Evolutionary conservation across 73 alveolate genomes (phyloP).

Genomic region (Paramecium primaurelia): DNA sequence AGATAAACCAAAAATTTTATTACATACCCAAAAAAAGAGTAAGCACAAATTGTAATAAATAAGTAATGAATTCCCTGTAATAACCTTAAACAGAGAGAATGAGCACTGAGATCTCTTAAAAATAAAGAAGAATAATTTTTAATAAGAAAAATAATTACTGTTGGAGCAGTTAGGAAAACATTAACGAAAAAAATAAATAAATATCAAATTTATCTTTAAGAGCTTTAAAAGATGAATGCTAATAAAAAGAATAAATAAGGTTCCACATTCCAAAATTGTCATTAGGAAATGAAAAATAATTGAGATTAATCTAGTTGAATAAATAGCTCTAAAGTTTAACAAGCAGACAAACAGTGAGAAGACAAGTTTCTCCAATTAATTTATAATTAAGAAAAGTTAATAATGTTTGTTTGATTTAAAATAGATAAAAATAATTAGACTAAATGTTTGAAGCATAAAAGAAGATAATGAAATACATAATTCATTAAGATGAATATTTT

Average conservation of each 20-base stretch:
- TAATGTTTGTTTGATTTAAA: not conserved
- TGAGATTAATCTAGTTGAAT: not conserved
- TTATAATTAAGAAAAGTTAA: not conserved
- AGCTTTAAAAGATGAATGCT: not conserved
- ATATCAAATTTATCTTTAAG: not conserved
- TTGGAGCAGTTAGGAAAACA: not conserved
- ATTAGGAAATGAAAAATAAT: not conserved
- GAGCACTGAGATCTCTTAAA: not conserved
- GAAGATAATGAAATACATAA: not conserved
- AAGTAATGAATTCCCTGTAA: not conserved
- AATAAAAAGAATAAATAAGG: not conserved
- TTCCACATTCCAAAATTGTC: not conserved
- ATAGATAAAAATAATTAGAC: not conserved
- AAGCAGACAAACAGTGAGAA: not conserved
- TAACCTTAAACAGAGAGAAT: not conserved
- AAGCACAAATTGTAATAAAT: not conserved
- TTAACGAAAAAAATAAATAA: not conserved
- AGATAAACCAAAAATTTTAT: not conserved
- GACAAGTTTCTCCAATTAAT: not conserved
- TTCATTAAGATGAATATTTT: not conserved
- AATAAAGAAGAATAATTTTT: not conserved
- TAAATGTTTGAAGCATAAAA: not conserved
- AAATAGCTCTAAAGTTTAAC: not conserved
- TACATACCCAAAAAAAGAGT: not conserved
- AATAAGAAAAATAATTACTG: not conserved